A percentile compares a stretch with the other conserved stretches of the same genome.
phyloP scores from a whole-genome alignment of 1,284 basidiomycete species.

The Boletus sp. region DNA sequence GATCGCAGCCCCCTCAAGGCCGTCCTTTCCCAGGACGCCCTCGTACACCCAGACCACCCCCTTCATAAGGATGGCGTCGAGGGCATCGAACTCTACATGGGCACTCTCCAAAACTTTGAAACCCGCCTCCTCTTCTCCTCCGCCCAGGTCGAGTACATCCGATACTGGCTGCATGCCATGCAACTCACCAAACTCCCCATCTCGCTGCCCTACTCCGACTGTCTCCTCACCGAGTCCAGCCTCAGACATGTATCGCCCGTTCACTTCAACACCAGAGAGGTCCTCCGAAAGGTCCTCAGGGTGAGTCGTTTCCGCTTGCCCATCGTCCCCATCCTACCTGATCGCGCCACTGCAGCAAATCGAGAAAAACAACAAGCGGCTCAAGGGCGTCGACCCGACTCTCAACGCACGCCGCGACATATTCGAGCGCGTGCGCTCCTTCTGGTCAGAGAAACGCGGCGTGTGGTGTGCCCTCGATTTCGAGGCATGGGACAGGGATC shows the following conservation, averaged over 20 bases:
- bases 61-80: slow-evolving; percentile 56
- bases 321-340: neutral
- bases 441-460: slow-evolving; percentile 58
- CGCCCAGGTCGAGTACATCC: slow-evolving; percentile 77
- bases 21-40: slow-evolving; percentile 57
- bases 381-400: slow-evolving; percentile 58
- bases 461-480: slow-evolving; percentile 76
- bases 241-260: slow-evolving; percentile 55
- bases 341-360: slow-evolving; percentile 47
- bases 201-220: slow-evolving; percentile 69
- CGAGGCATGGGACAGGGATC: slow-evolving; percentile 75
- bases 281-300: slow-evolving; percentile 57
- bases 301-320: slow-evolving; percentile 31
- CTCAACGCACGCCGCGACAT: slow-evolving; percentile 52
- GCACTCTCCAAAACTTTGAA: slow-evolving; percentile 68
- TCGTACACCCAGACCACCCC: slow-evolving; percentile 71
- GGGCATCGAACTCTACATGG: slow-evolving; percentile 69
- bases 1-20: slow-evolving; percentile 67
- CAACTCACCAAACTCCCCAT: slow-evolving; percentile 60
- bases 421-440: slow-evolving; percentile 64
- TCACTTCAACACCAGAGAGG: slow-evolving; percentile 50
- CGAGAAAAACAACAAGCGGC: slow-evolving; percentile 71
- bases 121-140: slow-evolving; percentile 74
- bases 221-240: slow-evolving; percentile 53
- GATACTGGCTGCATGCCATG: slow-evolving; percentile 80